Evolutionary conservation across 2,329 filamentous ascomycete genomes (phyloP).

Genomic region (Tolypocladium album): DNA sequence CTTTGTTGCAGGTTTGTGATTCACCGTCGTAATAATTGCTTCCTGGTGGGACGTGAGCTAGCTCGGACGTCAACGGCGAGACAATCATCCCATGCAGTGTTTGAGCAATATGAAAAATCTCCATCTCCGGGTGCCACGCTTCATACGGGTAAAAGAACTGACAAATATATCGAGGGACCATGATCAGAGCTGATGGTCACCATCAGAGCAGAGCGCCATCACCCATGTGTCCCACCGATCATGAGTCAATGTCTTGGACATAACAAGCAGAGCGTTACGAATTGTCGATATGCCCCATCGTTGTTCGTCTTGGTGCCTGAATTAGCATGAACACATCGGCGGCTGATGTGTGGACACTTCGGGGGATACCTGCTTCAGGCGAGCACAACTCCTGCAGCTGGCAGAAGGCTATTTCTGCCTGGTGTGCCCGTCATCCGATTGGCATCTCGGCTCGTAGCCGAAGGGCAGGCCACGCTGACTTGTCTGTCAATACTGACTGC

Average conservation of each 20-base stretch:
- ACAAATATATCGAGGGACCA: too few relatives aligned
- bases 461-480: background rate
- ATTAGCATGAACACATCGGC: background rate
- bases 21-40: background rate
- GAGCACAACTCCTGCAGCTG: background rate
- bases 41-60: background rate
- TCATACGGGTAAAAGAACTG: background rate
- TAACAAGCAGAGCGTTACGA: background rate
- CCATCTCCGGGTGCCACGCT: background rate
- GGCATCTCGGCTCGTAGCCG: background rate
- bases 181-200: too few relatives aligned
- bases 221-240: background rate
- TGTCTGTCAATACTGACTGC: background rate
- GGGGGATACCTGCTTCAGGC: background rate
- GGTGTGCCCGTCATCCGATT: background rate
- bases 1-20: background rate
- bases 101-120: background rate
- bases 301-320: background rate
- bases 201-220: background rate
- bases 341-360: background rate
- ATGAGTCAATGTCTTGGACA: background rate
- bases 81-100: background rate
- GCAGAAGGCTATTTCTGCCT: background rate
- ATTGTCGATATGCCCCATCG: background rate
- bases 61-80: background rate